phyloP scores from a whole-genome alignment of 257 asterid species.

The Solanum pinnatisectum region DNA sequence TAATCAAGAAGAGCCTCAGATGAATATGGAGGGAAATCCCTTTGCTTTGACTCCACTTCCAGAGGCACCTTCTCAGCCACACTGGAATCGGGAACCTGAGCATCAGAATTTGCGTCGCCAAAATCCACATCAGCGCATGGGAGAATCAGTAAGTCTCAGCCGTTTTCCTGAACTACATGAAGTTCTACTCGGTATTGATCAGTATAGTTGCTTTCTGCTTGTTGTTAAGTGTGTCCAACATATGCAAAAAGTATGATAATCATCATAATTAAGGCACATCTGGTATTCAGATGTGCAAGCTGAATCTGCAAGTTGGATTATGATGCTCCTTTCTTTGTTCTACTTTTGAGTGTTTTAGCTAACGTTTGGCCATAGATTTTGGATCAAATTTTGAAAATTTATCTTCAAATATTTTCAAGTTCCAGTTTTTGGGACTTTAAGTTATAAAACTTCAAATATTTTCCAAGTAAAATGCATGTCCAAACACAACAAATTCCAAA shows the following conservation, averaged over 20 bases:
- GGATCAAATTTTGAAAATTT: not conserved
- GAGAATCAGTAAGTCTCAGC: not conserved
- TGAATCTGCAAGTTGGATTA: not conserved
- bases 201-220: not conserved
- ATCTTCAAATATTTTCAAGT: not conserved
- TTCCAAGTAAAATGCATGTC: not conserved
- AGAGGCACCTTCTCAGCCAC: slow-evolving; percentile 24
- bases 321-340: not conserved
- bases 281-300: not conserved
- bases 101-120: slow-evolving; percentile 30
- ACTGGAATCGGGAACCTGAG: slow-evolving; percentile 41
- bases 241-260: not conserved
- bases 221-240: not conserved
- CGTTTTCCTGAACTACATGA: not conserved
- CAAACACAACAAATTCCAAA: not conserved
- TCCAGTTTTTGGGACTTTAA: not conserved
- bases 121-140: slow-evolving; percentile 23
- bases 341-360: not conserved
- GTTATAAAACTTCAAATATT: not conserved
- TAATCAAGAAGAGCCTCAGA: slow-evolving; percentile 17
- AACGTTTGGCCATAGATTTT: not conserved
- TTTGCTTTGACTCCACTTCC: slow-evolving; percentile 24
- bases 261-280: not conserved
- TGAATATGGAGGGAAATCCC: slow-evolving; percentile 24
- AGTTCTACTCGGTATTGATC: not conserved